phyloP scores from a whole-genome alignment of 768 basidiomycete species.

The Calocybe gangraenosa region DNA sequence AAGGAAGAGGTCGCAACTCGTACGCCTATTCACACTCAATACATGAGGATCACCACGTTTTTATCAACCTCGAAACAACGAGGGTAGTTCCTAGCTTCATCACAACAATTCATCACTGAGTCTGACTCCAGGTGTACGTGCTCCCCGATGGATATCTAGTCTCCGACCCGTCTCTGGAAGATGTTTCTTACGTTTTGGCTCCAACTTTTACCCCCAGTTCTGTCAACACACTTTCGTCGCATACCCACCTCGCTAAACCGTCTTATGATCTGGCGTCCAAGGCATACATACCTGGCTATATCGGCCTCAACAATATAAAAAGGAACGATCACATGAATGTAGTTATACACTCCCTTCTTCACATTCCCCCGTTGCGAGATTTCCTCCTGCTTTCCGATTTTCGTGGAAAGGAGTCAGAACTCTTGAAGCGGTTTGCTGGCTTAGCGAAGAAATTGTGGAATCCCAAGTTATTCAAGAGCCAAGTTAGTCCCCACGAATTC shows the following conservation, averaged over 20 bases:
- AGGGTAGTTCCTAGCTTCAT: constrained; percentile 53
- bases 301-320: constrained; percentile 98
- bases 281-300: constrained; percentile 87
- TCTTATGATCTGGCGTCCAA: constrained; percentile 83
- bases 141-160: constrained; percentile 96
- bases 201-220: constrained; percentile 75
- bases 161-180: constrained; percentile 93
- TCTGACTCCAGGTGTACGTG: constrained; percentile 75
- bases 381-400: constrained; percentile 77
- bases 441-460: constrained; percentile 97
- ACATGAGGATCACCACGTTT: constrained; percentile 97
- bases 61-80: constrained; percentile 90
- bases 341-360: constrained; percentile 88
- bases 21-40: constrained; percentile 97
- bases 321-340: constrained; percentile 97
- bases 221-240: constrained; percentile 51
- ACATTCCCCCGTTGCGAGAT: constrained; percentile 86
- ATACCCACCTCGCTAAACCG: constrained; percentile 59
- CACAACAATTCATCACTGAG: constrained; percentile 8
- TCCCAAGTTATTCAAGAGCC: constrained; percentile 92
- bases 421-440: constrained; percentile 81
- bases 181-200: constrained; percentile 86
- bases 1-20: constrained; percentile 89
- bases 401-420: constrained; percentile 74
- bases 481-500: constrained; percentile 99